Base-by-base conservation (phyloP, 75 land plant species). In the Azolla pinnata region DNA sequence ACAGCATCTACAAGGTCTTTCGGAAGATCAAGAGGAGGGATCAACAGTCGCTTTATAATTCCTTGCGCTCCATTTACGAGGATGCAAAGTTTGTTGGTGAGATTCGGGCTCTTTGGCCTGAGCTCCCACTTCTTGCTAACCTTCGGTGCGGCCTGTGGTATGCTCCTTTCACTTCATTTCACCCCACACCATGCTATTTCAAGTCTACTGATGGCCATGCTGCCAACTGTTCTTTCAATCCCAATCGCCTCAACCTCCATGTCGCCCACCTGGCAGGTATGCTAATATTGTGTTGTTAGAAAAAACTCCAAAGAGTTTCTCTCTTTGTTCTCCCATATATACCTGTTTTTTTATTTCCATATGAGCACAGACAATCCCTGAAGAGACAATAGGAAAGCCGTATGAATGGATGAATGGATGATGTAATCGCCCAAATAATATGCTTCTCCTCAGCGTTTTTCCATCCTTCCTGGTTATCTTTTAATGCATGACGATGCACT, bases 121-220 rank as follows among this genome's bases (percentile, higher is more conserved):
- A 77, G 38, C 88, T 95, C 19, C 97, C 99, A 7, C 55, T 89
- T 57, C 48, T 89, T 9, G 99, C 97, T 27, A 95, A 95, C 61
- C 85, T 95, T 48, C 80, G 99, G 7, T 95, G 99, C 61, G 99
- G 99, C 0, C 77, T 89, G 49, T 95, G 99, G 99, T 95, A 95
- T 65, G 74, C 97, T 17, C 33, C 78, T 4, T n/a, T n/a, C n/a
- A n/a, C n/a, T n/a, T 48, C 54, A 7, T 95, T 95, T 56, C 72
- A 90, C 59, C 65, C 72, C 61, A 67, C 74, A 47, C n/a, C n/a
- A n/a, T 95, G 97, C 71, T 95, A 95, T 81, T 95, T 95, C 79
- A 95, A 95, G 68, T 95, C 99, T 64, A 95, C 99, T 40, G 99
- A 95, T 46, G 99, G 99, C 29, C 99, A 95, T 65, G 68, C 60